These are phyloP conservation scores for Lachancea nothofagi DNA, from an alignment of 805 yeast species.

Conservation along the genomic window DNA sequence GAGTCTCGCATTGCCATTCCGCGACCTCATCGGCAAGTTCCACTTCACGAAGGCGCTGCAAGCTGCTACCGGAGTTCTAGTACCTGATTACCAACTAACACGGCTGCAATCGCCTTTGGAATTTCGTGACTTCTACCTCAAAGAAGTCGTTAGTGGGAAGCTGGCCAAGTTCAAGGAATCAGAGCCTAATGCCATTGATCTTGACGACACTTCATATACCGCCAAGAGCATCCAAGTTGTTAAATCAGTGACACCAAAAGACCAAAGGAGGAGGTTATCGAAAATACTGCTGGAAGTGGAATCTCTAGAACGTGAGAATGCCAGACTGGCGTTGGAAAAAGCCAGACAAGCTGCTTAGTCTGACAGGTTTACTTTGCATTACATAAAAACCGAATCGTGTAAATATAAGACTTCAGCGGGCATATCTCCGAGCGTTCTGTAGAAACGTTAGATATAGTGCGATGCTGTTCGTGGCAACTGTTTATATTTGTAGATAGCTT, in stretches of 20 bases:
- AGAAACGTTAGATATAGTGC: too few relatives aligned
- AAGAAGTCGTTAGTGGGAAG: slow-evolving; percentile 31
- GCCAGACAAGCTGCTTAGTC: slow-evolving; percentile 13
- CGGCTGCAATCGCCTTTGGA: slow-evolving; percentile 27
- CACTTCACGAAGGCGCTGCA: slow-evolving; percentile 34
- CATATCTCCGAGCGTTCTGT: too few relatives aligned
- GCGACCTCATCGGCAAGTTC: slow-evolving; percentile 33
- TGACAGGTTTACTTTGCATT: not conserved
- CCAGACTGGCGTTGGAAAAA: slow-evolving; percentile 23
- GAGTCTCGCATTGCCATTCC: slow-evolving; percentile 20
- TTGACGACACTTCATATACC: slow-evolving; percentile 48
- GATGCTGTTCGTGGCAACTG: too few relatives aligned
- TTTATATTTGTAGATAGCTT: too few relatives aligned
- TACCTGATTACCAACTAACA: slow-evolving; percentile 37
- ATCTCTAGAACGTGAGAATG: slow-evolving; percentile 25
- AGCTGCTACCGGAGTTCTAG: slow-evolving; percentile 33
- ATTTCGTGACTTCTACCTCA: slow-evolving; percentile 26
- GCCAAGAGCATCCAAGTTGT: slow-evolving; percentile 55
- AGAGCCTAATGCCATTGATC: slow-evolving; percentile 69
- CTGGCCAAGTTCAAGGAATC: slow-evolving; percentile 47
- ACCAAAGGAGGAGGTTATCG: slow-evolving; percentile 42
- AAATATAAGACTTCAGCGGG: slow-evolving; percentile 5
- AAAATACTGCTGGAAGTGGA: slow-evolving; percentile 45
- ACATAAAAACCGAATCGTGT: slow-evolving; percentile 3
- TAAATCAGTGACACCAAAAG: slow-evolving; percentile 42